Evolutionary conservation across 2,329 filamentous ascomycete genomes (phyloP), one percentile per base, ranked within the genome.

Genomic region (Scytalidium sp.): DNA sequence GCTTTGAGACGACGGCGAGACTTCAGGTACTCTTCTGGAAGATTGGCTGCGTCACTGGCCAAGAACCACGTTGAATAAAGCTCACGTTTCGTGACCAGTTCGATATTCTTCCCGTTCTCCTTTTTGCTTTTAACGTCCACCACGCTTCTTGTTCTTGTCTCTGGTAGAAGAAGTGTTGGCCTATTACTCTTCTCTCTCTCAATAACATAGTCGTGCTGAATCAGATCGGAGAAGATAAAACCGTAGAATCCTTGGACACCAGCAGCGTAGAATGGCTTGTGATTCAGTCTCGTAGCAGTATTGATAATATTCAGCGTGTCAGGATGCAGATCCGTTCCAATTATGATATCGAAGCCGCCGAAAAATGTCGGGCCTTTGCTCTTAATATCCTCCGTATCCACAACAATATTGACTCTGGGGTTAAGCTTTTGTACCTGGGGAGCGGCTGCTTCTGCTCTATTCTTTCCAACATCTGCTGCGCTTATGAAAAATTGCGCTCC

Each of bases 171-270:
- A 39, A 76, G 67, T 1, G 84, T 85, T 19, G 81, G 65, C 11
- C 88, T 73, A 63, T 97, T 97, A 50, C 88, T 85, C 55, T 87
- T 85, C 53, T 90, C 84, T 50, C 94, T 85, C 72, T 96, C 86
- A 53, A 99, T 86, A 52, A 94, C 83, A 64, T 90, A 99, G 61
- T 92, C 85, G 67, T 99, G 94, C 61, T 85, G 80, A 59, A 96
- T 90, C 19, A 99, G 79, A 67, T 99, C 94, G 50, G 88, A 88
- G 67, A 99, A 99, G 57, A 96, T 88, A 72, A 90, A 99, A 49
- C 94, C 94, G 67, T 95, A 97, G 66, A 96, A 80, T 44, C 94
- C 94, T 65, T 97, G 90, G 2, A 87, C 83, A 45, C 85, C 87
- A 29, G 91, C 88, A 9, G 90, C 90, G 70, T 99, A 99, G 69